Base-by-base conservation (phyloP, 2,329 filamentous ascomycete genomes). In the Fusarium falciforme region DNA sequence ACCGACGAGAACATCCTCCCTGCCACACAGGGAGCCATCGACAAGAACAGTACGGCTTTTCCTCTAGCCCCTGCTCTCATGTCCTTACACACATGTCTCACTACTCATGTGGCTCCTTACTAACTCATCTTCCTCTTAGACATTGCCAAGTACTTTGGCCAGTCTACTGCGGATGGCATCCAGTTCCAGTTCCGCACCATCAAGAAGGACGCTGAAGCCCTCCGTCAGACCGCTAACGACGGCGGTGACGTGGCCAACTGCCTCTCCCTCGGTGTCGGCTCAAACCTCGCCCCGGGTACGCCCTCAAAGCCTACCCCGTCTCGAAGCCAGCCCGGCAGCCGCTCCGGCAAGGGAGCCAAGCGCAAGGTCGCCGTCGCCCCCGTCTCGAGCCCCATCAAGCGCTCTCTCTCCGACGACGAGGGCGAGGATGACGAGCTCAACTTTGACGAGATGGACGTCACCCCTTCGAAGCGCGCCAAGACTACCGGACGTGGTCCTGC, bases 181-280 rank as follows among this genome's bases (percentile, higher is more conserved):
- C 85, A 87, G 73, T 92, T 89, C 78, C 89, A 91, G 76, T 90
- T 92, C 76, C 86, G 89, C 1, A 70, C 79, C 27, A 86, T 91
- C 81, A 90, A 89, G 80, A 83, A 83, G 38, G 84, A 89, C 33
- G 89, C 87, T 33, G 85, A 87, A 42, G 80, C 80, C 3, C 85
- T 91, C 52, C 82, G 84, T 47, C 76, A 82, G 4, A 85, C 85
- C 4, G 83, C 85, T n/a, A 80, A 82, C 25, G 79, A 81, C 2
- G 87, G 86, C 29, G 81, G 84, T 49, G 84, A 88, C 74, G 87
- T 89, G 0, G 81, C 86, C 14, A 80, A 75, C 52, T 83, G 82
- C 25, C 78, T 88, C 27, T 72, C 68, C 44, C 72, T 81, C 49
- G 73, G 77, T 20, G 66, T 70, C 4, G 76, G 76, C 33, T 71